Conservation (phyloP, 352 stramenopile genomes). For the Pythium aquatile region DNA sequence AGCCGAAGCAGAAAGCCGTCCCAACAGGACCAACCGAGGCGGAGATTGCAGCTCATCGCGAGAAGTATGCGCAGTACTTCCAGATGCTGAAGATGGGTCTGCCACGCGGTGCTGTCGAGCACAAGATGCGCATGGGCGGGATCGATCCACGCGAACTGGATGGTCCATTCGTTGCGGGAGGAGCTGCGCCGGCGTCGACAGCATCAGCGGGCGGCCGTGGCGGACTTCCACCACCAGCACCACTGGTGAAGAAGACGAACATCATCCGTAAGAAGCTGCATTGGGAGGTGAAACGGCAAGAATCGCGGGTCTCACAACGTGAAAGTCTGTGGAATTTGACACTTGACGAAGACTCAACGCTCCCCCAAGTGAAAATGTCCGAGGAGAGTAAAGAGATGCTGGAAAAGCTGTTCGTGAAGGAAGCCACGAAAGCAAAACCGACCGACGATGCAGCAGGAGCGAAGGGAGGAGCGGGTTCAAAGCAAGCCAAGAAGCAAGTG, state of each 20-base stretch:
- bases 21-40: conserved; percentile 38
- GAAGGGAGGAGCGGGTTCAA: conserved; percentile 27
- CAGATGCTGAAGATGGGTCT: conserved; percentile 80
- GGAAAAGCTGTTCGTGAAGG: conserved; percentile 82
- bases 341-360: conserved; percentile 36
- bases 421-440: conserved; percentile 54
- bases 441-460: conserved; percentile 13
- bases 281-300: conserved; percentile 68
- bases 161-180: conserved; percentile 35
- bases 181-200: conserved; percentile 12
- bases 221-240: conserved; percentile 8
- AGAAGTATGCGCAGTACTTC: conserved; percentile 85
- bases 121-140: conserved; percentile 80
- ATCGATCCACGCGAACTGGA: conserved; percentile 70
- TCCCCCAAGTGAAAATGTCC: conserved; percentile 56
- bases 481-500: conserved; percentile 61
- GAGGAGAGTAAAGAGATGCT: conserved; percentile 67
- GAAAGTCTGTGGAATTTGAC: conserved; percentile 67
- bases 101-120: conserved; percentile 72
- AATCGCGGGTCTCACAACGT: conserved; percentile 33
- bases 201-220: conserved; percentile 27
- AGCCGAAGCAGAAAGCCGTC: conserved; percentile 34
- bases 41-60: conserved; percentile 50
- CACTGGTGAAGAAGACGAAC: conserved; percentile 46
- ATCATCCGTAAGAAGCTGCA: conserved; percentile 88